These are phyloP conservation scores for Salix caprea DNA, from an alignment of 345 rosid species.

Conservation along the genomic window DNA sequence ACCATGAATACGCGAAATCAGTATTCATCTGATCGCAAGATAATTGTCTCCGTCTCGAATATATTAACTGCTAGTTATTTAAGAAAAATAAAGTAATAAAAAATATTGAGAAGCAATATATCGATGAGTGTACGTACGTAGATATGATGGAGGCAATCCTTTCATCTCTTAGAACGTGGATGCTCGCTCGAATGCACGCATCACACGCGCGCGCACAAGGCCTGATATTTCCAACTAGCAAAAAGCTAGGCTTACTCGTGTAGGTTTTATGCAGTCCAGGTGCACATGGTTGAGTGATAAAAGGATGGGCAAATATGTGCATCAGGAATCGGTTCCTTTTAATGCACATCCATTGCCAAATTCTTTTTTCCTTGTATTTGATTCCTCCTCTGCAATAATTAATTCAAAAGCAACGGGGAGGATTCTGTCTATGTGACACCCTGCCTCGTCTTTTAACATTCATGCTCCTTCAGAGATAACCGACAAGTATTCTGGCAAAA, in stretches of 20 bases:
- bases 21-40: too few relatives aligned
- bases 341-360: constrained; percentile 45
- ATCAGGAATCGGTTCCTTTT: constrained; percentile 58
- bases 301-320: constrained; percentile 23
- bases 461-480: not conserved
- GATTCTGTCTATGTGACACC: constrained; percentile 16
- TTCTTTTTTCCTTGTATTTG: constrained; percentile 42
- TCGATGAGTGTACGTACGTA: too few relatives aligned
- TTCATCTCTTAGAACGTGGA: not conserved
- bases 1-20: too few relatives aligned
- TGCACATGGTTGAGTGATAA: constrained; percentile 35
- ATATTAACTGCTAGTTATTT: too few relatives aligned
- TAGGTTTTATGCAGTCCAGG: constrained; percentile 37
- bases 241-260: constrained; percentile 38
- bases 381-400: constrained; percentile 64
- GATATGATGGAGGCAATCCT: too few relatives aligned
- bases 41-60: too few relatives aligned
- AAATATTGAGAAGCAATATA: too few relatives aligned
- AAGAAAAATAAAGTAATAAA: too few relatives aligned
- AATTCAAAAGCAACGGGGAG: constrained; percentile 56
- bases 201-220: too few relatives aligned
- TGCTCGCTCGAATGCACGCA: not conserved
- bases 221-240: constrained; percentile 21
- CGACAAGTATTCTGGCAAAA: not conserved
- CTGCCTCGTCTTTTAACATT: not conserved